phyloP scores from a whole-genome alignment of 2,329 filamentous ascomycete species.

The Diaporthe eres region DNA sequence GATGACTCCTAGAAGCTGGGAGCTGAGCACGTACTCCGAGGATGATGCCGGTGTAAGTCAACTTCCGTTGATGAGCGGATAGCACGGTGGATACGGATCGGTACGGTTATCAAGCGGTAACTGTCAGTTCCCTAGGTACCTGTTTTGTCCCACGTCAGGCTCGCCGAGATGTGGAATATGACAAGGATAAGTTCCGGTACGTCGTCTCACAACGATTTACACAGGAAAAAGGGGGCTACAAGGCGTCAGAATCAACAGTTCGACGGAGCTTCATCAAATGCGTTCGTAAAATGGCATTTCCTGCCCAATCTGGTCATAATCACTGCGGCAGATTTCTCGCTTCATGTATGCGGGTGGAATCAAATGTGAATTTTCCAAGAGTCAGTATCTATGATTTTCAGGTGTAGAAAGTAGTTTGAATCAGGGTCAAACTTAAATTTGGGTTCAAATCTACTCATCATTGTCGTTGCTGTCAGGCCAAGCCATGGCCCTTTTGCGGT shows the following conservation, averaged over 20 bases:
- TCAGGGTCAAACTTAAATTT: neutral
- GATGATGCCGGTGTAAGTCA: neutral
- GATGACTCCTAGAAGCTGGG: neutral
- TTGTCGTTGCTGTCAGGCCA: neutral
- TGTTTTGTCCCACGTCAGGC: too few species aligned
- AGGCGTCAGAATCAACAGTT: neutral
- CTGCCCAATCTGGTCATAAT: neutral
- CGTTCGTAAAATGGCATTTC: neutral
- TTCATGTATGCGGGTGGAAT: neutral
- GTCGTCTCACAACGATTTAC: neutral
- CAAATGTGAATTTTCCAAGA: too few species aligned
- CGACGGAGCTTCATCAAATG: neutral
- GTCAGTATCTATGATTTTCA: too few species aligned
- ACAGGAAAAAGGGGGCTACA: rapidly evolving
- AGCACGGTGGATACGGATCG: neutral
- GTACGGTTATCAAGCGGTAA: neutral
- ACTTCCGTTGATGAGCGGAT: neutral
- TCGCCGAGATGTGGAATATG: too few species aligned
- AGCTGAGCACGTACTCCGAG: neutral
- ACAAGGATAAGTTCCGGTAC: too few species aligned
- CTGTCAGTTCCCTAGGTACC: neutral
- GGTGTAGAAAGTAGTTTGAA: neutral
- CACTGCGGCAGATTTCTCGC: neutral
- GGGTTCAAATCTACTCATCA: neutral
- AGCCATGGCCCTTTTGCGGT: neutral